Evolutionary conservation across 108 stramenopile genomes (phyloP).

Genomic region (Conticribra guillardii): DNA sequence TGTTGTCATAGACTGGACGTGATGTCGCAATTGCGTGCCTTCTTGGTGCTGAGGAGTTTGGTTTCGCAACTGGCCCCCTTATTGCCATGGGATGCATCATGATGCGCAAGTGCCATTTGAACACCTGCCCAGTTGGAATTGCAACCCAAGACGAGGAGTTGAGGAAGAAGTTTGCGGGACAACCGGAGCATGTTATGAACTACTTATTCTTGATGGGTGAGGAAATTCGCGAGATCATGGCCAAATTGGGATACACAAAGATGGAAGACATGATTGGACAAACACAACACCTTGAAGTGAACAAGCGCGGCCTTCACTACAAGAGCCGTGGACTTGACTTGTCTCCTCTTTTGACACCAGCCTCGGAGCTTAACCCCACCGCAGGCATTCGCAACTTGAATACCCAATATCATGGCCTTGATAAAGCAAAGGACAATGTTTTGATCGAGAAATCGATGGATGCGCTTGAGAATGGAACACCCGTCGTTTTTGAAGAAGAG

Average conservation of each 20-base stretch:
- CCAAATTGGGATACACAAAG: slow-evolving; percentile 91
- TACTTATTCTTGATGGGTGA: slow-evolving; percentile 97
- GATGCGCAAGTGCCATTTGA: slow-evolving; percentile 98
- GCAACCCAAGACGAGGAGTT: slow-evolving; percentile 98
- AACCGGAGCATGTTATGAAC: slow-evolving; percentile 97
- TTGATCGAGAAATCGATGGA: slow-evolving; percentile 82
- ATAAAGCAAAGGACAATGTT: slow-evolving; percentile 81
- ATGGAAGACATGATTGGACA: slow-evolving; percentile 97
- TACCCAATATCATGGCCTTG: slow-evolving; percentile 89
- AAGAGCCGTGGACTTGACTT: slow-evolving; percentile 96
- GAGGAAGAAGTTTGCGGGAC: slow-evolving; percentile 92
- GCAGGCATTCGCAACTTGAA: slow-evolving; percentile 81
- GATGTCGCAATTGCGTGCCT: slow-evolving; percentile 94
- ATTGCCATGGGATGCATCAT: slow-evolving; percentile 97
- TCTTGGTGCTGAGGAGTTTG: slow-evolving; percentile 94
- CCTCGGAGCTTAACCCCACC: slow-evolving; percentile 89
- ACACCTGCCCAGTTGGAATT: slow-evolving; percentile 96
- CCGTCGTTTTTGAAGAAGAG: slow-evolving; percentile 81
- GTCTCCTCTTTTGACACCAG: slow-evolving; percentile 90
- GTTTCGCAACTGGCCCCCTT: slow-evolving; percentile 92
- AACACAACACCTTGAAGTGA: slow-evolving; percentile 92
- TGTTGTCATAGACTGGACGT: slow-evolving; percentile 65
- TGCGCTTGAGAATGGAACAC: slow-evolving; percentile 85
- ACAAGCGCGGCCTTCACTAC: slow-evolving; percentile 91
- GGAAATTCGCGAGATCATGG: slow-evolving; percentile 96